Conservation (phyloP, 148 eudicot genomes). For the Heliamphora exappendiculata region DNA sequence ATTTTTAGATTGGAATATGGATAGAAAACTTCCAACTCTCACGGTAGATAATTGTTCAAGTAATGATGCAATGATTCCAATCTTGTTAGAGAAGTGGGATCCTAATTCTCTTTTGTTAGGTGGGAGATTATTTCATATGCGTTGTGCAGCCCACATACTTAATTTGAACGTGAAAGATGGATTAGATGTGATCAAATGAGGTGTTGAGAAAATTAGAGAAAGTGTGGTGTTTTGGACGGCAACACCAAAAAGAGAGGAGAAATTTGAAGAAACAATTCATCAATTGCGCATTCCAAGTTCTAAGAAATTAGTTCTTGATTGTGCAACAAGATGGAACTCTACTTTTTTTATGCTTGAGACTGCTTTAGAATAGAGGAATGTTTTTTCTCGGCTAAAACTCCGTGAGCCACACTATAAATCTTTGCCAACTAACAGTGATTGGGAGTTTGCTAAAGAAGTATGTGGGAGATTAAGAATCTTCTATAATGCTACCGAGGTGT, state of each 20-base stretch:
- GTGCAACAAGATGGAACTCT: background rate
- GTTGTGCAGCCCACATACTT: constrained; percentile 21
- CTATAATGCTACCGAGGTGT: background rate
- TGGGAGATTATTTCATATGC: constrained; percentile 10
- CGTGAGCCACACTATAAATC: background rate
- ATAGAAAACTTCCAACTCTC: constrained; percentile 1
- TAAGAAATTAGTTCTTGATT: background rate
- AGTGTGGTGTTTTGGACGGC: constrained; percentile 22
- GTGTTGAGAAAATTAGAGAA: constrained; percentile 19
- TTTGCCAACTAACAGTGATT: background rate
- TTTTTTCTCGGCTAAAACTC: background rate
- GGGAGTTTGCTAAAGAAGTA: background rate
- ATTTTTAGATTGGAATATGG: background rate
- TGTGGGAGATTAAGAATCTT: background rate
- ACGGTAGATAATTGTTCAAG: background rate
- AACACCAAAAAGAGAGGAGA: constrained; percentile 8
- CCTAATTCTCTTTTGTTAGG: background rate
- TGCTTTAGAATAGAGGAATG: background rate
- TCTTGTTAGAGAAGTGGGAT: background rate
- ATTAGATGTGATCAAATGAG: constrained; percentile 10
- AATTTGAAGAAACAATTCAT: background rate
- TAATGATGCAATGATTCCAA: background rate
- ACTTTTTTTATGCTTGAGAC: background rate
- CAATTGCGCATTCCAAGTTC: background rate
- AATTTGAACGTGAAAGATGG: constrained; percentile 30